Evolutionary conservation across 805 yeast species (phyloP).

Genomic region (Starmerella geochares): DNA sequence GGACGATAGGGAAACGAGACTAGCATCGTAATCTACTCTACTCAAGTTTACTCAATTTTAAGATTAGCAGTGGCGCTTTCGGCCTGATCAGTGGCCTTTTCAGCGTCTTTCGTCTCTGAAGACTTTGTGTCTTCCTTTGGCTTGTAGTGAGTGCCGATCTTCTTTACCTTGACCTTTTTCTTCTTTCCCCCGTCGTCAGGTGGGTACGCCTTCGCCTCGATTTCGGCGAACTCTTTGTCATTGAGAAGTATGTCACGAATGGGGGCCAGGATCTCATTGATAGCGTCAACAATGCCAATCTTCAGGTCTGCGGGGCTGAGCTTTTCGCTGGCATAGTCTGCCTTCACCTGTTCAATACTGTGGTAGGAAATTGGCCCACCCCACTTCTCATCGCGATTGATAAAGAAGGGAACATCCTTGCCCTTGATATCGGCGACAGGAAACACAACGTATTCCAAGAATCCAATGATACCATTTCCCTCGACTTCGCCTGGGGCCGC

Average conservation of each 20-base stretch:
- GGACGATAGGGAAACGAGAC: too few species aligned
- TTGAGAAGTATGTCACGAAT: conserved; percentile 57
- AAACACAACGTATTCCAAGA: conserved; percentile 69
- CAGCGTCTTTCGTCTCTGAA: conserved; percentile 4
- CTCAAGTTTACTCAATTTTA: conserved; percentile 8
- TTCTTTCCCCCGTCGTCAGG: conserved; percentile 50
- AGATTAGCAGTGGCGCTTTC: conserved; percentile 23
- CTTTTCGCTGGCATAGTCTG: conserved; percentile 60
- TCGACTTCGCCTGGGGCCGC: conserved; percentile 92
- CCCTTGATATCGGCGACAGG: conserved; percentile 73
- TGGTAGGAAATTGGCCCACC: conserved; percentile 82
- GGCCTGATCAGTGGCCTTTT: conserved; percentile 15
- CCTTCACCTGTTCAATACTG: conserved; percentile 56
- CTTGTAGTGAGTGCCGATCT: conserved; percentile 61
- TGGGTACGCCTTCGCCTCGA: conserved; percentile 76
- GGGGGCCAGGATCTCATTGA: conserved; percentile 73
- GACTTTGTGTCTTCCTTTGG: conserved; percentile 7
- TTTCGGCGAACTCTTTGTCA: conserved; percentile 62
- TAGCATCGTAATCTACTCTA: too few species aligned
- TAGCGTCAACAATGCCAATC: conserved; percentile 77
- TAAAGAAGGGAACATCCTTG: conserved; percentile 48
- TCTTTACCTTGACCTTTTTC: conserved; percentile 63
- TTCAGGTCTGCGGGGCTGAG: conserved; percentile 91
- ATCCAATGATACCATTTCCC: conserved; percentile 82
- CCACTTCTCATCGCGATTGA: conserved; percentile 90